Evolutionary conservation across 2,329 filamentous ascomycete genomes (phyloP).

Genomic region (Ciborinia camelliae): DNA sequence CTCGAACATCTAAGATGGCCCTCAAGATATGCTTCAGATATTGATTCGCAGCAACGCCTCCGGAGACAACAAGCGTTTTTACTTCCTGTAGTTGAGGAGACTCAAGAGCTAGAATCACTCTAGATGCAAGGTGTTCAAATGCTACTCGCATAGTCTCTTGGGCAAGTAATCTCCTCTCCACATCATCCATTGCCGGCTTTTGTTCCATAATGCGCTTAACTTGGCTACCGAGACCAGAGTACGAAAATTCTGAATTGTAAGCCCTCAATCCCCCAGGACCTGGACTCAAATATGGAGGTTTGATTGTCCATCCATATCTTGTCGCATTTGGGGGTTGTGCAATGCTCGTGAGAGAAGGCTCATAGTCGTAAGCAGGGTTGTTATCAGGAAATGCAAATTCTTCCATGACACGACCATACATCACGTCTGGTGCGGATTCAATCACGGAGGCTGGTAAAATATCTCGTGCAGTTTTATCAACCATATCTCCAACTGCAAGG

Average conservation of each 20-base stretch:
- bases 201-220: slow-evolving; percentile 54
- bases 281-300: slow-evolving; percentile 59
- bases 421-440: slow-evolving; percentile 55
- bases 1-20: slow-evolving; percentile 59
- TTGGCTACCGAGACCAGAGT: slow-evolving; percentile 66
- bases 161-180: slow-evolving; percentile 67
- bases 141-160: slow-evolving; percentile 71
- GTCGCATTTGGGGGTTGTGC: slow-evolving; percentile 48
- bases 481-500: slow-evolving; percentile 81
- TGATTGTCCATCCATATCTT: slow-evolving; percentile 64
- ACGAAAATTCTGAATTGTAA: slow-evolving; percentile 56
- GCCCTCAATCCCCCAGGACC: slow-evolving; percentile 42
- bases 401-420: slow-evolving; percentile 80
- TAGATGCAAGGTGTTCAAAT: slow-evolving; percentile 82
- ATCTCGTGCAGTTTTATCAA: slow-evolving; percentile 81
- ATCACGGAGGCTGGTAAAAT: slow-evolving; percentile 65
- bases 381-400: slow-evolving; percentile 66
- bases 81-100: slow-evolving; percentile 36
- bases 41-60: slow-evolving; percentile 83
- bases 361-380: slow-evolving; percentile 40
- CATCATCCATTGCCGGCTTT: slow-evolving; percentile 46
- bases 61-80: slow-evolving; percentile 73
- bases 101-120: slow-evolving; percentile 66
- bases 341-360: slow-evolving; percentile 52
- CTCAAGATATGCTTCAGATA: slow-evolving; percentile 69